These are phyloP conservation scores for Rhynchosporium agropyri DNA, from an alignment of 2,329 filamentous ascomycete species.

Conservation along the genomic window DNA sequence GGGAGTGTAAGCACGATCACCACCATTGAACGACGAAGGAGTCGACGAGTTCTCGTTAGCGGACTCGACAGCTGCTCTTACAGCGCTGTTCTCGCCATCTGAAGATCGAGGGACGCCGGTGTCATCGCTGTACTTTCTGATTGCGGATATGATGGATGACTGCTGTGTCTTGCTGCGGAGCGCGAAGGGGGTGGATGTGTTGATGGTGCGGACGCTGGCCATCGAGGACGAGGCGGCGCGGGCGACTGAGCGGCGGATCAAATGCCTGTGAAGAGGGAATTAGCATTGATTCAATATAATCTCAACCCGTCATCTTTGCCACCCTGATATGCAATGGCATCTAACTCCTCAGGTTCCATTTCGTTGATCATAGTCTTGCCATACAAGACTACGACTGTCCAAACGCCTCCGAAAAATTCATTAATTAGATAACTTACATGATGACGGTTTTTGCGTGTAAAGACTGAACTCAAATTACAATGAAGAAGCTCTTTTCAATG, in stretches of 20 bases:
- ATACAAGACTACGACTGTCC: neutral
- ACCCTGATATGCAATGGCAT: neutral
- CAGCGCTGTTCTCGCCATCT: conserved; percentile 36
- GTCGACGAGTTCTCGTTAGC: conserved; percentile 29
- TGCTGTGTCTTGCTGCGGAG: conserved; percentile 43
- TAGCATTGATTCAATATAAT: conserved; percentile 20
- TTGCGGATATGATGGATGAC: conserved; percentile 44
- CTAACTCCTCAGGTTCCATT: neutral
- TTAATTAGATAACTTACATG: conserved; percentile 34
- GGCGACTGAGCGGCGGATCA: conserved; percentile 57
- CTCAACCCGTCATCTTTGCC: neutral
- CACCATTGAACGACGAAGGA: conserved; percentile 20
- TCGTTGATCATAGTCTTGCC: conserved; percentile 1
- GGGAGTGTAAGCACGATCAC: conserved; percentile 24
- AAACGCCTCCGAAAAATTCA: neutral
- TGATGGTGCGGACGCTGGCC: conserved; percentile 46
- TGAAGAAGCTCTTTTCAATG: neutral
- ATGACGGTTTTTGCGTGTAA: conserved; percentile 25
- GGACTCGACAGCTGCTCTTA: conserved; percentile 34
- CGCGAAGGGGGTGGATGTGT: conserved; percentile 43
- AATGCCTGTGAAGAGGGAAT: conserved; percentile 35
- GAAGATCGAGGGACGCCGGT: conserved; percentile 30
- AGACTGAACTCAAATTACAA: conserved; percentile 20
- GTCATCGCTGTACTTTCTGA: conserved; percentile 52
- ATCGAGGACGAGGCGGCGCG: conserved; percentile 54